phyloP scores from a whole-genome alignment of 2,329 filamentous ascomycete genomes.

The Penicillium decumbens region DNA sequence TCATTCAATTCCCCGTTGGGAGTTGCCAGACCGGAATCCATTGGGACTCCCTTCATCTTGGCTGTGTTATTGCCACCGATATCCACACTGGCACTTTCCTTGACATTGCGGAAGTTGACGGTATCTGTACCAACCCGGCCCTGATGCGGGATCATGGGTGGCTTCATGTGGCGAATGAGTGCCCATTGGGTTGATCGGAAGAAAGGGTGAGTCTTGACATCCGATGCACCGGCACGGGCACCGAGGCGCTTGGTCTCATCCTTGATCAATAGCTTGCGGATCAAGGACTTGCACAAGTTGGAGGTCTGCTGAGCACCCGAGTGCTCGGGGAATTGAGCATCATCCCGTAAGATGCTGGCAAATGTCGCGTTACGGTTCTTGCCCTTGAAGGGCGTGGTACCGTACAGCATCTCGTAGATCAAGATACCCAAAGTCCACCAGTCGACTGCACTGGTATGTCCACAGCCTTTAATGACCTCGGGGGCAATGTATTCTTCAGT shows the following conservation, averaged over 20 bases:
- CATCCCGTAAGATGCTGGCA: slow-evolving; percentile 91
- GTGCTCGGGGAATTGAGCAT: slow-evolving; percentile 92
- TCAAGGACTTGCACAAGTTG: slow-evolving; percentile 92
- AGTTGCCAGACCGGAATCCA: slow-evolving; percentile 80
- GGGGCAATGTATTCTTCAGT: slow-evolving; percentile 99
- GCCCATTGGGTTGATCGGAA: slow-evolving; percentile 97
- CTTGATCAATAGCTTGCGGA: slow-evolving; percentile 95
- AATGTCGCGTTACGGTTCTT: slow-evolving; percentile 99
- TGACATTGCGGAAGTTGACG: slow-evolving; percentile 95
- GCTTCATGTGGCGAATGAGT: slow-evolving; percentile 93
- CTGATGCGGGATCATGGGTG: slow-evolving; percentile 89
- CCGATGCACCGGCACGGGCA: slow-evolving; percentile 88
- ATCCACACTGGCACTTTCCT: slow-evolving; percentile 93
- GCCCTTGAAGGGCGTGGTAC: slow-evolving; percentile 97
- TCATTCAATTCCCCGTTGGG: slow-evolving; percentile 77
- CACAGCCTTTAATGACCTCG: slow-evolving; percentile 97
- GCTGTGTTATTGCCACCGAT: slow-evolving; percentile 42
- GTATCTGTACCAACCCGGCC: slow-evolving; percentile 80
- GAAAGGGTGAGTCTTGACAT: slow-evolving; percentile 94
- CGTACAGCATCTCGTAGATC: slow-evolving; percentile 98
- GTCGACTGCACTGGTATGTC: slow-evolving; percentile 95
- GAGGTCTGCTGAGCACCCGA: slow-evolving; percentile 78
- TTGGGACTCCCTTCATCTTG: slow-evolving; percentile 68
- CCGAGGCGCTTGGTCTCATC: slow-evolving; percentile 91
- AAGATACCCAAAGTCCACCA: slow-evolving; percentile 99